Evolutionary conservation across 1,139 yeast species (phyloP).

Genomic region (Ogataea hybrid): DNA sequence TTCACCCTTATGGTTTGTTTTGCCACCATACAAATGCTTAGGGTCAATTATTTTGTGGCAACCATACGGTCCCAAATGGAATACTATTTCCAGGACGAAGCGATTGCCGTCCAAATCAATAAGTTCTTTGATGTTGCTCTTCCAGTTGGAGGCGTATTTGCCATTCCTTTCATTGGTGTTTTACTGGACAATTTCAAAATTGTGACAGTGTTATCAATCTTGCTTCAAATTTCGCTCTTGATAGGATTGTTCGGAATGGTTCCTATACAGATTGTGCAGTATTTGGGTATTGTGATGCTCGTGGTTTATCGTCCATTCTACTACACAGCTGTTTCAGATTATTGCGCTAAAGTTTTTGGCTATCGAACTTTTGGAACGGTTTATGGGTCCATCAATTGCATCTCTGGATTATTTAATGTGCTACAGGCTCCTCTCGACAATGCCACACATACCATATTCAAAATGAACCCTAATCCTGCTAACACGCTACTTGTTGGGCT

Average conservation of each 20-base stretch:
- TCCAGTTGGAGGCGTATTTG: constrained; percentile 81
- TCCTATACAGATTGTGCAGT: constrained; percentile 49
- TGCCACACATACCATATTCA: constrained; percentile 62
- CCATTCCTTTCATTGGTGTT: constrained; percentile 86
- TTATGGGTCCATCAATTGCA: constrained; percentile 82
- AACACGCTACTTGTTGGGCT: constrained; percentile 52
- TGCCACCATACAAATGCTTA: constrained; percentile 82
- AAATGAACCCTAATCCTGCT: constrained; percentile 77
- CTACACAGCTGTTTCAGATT: constrained; percentile 89
- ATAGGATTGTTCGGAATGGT: constrained; percentile 71
- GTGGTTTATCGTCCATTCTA: constrained; percentile 91
- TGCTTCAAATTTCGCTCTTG: constrained; percentile 51
- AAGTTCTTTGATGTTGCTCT: constrained; percentile 79
- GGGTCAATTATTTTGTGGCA: constrained; percentile 90
- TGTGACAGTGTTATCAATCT: constrained; percentile 50
- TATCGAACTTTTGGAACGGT: constrained; percentile 88
- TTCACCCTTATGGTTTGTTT: constrained; percentile 72
- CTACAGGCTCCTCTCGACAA: constrained; percentile 68
- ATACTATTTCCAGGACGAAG: constrained; percentile 52
- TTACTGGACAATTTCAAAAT: constrained; percentile 74
- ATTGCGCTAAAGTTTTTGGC: constrained; percentile 90
- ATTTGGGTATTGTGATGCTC: constrained; percentile 62
- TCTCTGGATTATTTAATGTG: constrained; percentile 76
- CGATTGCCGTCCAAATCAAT: constrained; percentile 57
- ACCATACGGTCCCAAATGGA: constrained; percentile 78